Conservation (phyloP, 2,329 filamentous ascomycete genomes). For the Phialocephala sp. region DNA sequence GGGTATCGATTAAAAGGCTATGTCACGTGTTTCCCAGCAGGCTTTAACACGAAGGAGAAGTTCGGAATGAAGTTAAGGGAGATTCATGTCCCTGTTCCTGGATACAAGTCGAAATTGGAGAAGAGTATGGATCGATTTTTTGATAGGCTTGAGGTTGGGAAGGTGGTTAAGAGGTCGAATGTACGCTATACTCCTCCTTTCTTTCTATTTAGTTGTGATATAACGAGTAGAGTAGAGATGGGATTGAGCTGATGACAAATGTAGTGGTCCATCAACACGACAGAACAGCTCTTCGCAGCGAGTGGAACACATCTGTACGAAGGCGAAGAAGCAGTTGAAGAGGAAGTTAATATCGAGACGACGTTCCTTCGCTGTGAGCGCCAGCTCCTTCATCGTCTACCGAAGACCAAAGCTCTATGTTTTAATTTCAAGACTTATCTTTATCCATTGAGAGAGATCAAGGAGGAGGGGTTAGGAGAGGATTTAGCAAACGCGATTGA, state of each 20-base stretch:
- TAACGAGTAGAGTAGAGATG: not conserved
- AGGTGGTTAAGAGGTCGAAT: slow-evolving; percentile 61
- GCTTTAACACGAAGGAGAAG: slow-evolving; percentile 62
- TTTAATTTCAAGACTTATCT: slow-evolving; percentile 69
- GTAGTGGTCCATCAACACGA: slow-evolving; percentile 52
- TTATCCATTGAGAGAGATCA: slow-evolving; percentile 60
- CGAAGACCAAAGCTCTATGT: slow-evolving; percentile 57
- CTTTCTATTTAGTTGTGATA: not conserved
- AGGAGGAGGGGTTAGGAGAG: slow-evolving; percentile 59
- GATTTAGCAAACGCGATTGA: slow-evolving; percentile 63
- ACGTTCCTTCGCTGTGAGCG: slow-evolving; percentile 61
- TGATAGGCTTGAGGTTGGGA: slow-evolving; percentile 56
- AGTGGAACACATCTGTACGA: slow-evolving; percentile 49
- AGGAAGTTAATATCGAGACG: slow-evolving; percentile 52
- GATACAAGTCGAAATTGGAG: slow-evolving; percentile 61
- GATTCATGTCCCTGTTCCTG: slow-evolving; percentile 65
- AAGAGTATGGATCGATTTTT: slow-evolving; percentile 68
- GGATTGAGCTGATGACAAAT: not conserved
- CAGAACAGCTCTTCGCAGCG: slow-evolving; percentile 47
- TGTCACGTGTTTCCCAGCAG: slow-evolving; percentile 60
- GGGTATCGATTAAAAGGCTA: slow-evolving; percentile 62
- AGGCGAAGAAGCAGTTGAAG: slow-evolving; percentile 43
- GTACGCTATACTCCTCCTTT: slow-evolving; percentile 26
- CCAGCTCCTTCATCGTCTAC: slow-evolving; percentile 66
- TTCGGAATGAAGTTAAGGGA: slow-evolving; percentile 55